Percentiles rank a stretch among this genome's conserved stretches.
phyloP scores from a whole-genome alignment of 768 basidiomycete species.

The Sistotremastrum niveocremeum region DNA sequence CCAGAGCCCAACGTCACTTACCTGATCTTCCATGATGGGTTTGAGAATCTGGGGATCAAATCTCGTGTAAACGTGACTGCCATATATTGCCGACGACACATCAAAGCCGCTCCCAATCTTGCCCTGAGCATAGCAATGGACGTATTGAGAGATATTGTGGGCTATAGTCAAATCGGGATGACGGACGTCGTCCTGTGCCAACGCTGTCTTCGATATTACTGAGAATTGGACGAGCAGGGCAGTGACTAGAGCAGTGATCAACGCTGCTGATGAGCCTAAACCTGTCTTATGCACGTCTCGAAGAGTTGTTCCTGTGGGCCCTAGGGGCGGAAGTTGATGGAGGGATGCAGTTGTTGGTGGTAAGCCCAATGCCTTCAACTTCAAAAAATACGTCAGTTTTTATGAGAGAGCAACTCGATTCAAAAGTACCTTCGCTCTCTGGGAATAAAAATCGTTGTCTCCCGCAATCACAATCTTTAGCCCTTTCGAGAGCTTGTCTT shows the following conservation, averaged over 20 bases:
- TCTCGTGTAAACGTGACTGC: constrained; percentile 84
- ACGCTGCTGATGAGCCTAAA: constrained; percentile 89
- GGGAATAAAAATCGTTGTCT: constrained; percentile 98
- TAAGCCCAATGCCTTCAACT: constrained; percentile 54
- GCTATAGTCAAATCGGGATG: constrained; percentile 31
- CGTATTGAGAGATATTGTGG: constrained; percentile 89
- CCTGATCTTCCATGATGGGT: constrained; percentile 43
- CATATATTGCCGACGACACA: constrained; percentile 85
- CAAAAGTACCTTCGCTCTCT: constrained; percentile 58
- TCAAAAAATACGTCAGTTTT: not conserved
- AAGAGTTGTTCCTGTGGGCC: constrained; percentile 50
- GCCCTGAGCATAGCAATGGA: constrained; percentile 93
- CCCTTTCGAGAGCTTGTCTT: constrained; percentile 32
- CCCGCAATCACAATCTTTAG: constrained; percentile 76
- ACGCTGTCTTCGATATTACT: constrained; percentile 39
- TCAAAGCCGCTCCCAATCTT: constrained; percentile 98
- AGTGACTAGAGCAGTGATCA: constrained; percentile 90
- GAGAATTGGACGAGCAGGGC: constrained; percentile 67
- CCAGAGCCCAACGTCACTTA: constrained; percentile 15
- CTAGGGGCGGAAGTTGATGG: constrained; percentile 61
- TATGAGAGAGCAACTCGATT: constrained; percentile 1
- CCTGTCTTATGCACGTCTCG: constrained; percentile 94
- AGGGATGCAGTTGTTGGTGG: constrained; percentile 54
- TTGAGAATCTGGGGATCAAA: constrained; percentile 65
- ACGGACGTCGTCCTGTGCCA: constrained; percentile 32